Base-by-base conservation (phyloP, 768 basidiomycete species). In the Rossbeevera mucosa region DNA sequence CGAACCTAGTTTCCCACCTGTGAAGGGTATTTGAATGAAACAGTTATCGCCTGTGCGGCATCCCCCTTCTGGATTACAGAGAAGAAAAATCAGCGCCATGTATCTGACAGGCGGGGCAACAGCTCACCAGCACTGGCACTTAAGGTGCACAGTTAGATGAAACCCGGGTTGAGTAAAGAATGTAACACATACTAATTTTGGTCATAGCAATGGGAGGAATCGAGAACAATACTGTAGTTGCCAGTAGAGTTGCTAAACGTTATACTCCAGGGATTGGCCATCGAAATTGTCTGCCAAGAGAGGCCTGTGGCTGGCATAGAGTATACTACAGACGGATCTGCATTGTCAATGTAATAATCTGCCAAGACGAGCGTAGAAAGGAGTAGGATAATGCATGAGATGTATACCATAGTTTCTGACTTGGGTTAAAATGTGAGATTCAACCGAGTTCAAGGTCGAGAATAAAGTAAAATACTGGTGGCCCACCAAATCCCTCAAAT, bases 271-370 rank as follows among this genome's bases (percentile, higher is more conserved):
- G 56, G 51, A 5, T 31, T 51, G 2, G 1, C 2, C 25, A 33
- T 30, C 5, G 55, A 51, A 24, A 52, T 57, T 18, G 48, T 46
- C 36, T 49, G 22, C 64, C 64, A 65, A 25, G 14, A 21, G 4
- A 1, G 31, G 25, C 55, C 59, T 20, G 55, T 58, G 6, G 64
- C 46, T 4, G 64, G 44, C 49, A 56, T 53, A n/a, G 58, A 33
- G 44, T 64, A 66, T 14, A 14, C 0, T 22, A 64, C 30, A 12
- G 61, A 61, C 14, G 55, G 21, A 20, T 64, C 54, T 20, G 59
- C 59, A 36, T 64, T 64, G 53, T 64, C 64, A 12, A 64, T 47
- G 24, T 59, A 25, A 48, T 64, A 64, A 38, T 66, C 57, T 22
- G 61, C 64, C 51, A 48, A 30, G 11, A 52, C 59, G 24, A 45